phyloP scores from a whole-genome alignment of 1,284 basidiomycete genomes.

The Fomitiporia mediterranea region DNA sequence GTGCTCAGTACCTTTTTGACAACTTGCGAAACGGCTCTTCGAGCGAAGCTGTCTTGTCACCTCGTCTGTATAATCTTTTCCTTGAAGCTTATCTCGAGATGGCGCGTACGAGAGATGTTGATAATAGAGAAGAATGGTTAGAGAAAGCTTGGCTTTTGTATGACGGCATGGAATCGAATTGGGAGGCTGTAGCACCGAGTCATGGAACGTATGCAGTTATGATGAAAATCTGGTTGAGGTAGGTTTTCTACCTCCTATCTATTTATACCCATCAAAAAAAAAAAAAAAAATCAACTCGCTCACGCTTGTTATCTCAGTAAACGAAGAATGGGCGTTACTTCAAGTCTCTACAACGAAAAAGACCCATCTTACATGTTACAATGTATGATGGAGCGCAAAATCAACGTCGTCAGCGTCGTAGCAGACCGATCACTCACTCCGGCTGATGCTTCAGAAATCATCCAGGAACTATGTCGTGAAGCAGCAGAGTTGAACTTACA shows the following conservation, averaged over 20 bases:
- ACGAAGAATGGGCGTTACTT: too few relatives aligned
- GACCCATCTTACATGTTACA: constrained; percentile 48
- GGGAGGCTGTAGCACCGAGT: constrained; percentile 48
- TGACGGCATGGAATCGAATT: constrained; percentile 46
- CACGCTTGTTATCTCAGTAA: constrained; percentile 14
- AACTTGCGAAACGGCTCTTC: constrained; percentile 39
- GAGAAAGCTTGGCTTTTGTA: constrained; percentile 57
- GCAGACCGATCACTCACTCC: constrained; percentile 51
- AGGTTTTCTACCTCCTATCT: too few relatives aligned
- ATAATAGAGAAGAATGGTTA: constrained; percentile 47
- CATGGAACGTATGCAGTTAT: constrained; percentile 63
- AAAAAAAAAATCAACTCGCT: too few relatives aligned
- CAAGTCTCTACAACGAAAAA: too few relatives aligned
- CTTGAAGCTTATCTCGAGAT: constrained; percentile 59
- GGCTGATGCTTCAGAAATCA: constrained; percentile 49
- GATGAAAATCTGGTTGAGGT: constrained; percentile 55
- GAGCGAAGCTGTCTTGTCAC: constrained; percentile 35
- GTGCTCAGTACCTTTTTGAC: constrained; percentile 66
- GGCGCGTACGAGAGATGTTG: constrained; percentile 43
- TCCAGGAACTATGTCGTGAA: constrained; percentile 51
- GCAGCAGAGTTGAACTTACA: constrained; percentile 53
- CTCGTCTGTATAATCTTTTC: constrained; percentile 48
- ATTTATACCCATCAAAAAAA: too few relatives aligned
- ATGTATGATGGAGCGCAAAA: constrained; percentile 43
- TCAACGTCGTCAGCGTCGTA: constrained; percentile 51